Base-by-base conservation (phyloP, 2,329 filamentous ascomycete species). In the Amylocarpus encephaloides region DNA sequence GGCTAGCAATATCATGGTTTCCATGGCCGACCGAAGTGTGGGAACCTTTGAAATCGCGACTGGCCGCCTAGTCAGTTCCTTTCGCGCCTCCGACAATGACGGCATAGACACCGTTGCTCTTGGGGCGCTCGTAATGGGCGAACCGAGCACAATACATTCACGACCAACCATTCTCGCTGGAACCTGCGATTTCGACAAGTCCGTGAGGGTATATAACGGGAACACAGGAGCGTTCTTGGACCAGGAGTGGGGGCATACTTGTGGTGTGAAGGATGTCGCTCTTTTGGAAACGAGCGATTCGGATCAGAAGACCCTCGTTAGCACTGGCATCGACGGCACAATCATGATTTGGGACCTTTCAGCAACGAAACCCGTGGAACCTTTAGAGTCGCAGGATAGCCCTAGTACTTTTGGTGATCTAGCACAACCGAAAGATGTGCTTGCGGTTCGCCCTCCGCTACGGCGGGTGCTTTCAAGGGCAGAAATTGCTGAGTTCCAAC, bases 181-280 rank as follows among this genome's bases (percentile, higher is more conserved):
- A n/a, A 78, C 93, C 10, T 96, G 92, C 7, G 91, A 91, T 60
- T 95, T 88, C 1, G 93, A 98, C 68, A 98, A 97, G 66, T 97
- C 93, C 0, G 85, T 98, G 49, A 78, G 93, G 33, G 73, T 98
- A 13, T 98, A 98, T 62, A 88, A 95, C 59, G 75, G 81, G 29
- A 83, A 85, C 54, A 83, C 80, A 38, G 91, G 92, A 7, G 71
- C 73, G 1, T 84, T 98, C 50, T 71, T 97, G 26, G 86, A 90
- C 45, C 82, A 89, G 36, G 93, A 97, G 69, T 96, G 90, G 80
- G 93, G 93, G 1, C 93, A 98, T 60, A 95, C 91, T 0, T 91
- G 96, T 64, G 86, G 91, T 7, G 89, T 98, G 56, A 95, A 88
- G 46, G 91, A 91, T 53, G 82, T 94, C 15, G 79, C 86, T 3